These are phyloP conservation scores for Hansenula lynferdii DNA, from an alignment of 1,139 yeast genomes.

Conservation along the genomic window DNA sequence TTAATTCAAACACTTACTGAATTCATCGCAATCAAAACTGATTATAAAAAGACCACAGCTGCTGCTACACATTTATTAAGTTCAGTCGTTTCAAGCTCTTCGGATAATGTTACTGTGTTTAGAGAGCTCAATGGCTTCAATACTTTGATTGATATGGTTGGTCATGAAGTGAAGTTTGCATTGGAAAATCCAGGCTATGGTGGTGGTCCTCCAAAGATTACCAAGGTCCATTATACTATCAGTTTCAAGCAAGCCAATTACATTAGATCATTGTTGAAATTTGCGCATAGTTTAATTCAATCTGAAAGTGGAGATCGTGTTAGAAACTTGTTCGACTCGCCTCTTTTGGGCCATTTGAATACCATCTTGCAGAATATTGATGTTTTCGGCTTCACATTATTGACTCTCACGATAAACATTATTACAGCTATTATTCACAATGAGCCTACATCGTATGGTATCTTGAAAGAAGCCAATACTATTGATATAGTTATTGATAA, in stretches of 20 bases:
- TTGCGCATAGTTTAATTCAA: conserved; percentile 60
- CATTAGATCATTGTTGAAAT: conserved; percentile 49
- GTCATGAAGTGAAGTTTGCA: conserved; percentile 66
- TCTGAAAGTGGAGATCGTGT: conserved; percentile 80
- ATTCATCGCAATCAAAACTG: conserved; percentile 46
- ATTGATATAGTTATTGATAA: conserved; percentile 60
- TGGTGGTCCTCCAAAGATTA: conserved; percentile 48
- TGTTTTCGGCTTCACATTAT: conserved; percentile 66
- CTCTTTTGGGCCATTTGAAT: conserved; percentile 59
- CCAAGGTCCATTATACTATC: conserved; percentile 53
- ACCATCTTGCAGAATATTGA: conserved; percentile 52
- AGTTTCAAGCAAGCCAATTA: conserved; percentile 63
- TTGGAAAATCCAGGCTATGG: conserved; percentile 49
- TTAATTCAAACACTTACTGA: conserved; percentile 61
- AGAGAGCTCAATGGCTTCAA: conserved; percentile 64
- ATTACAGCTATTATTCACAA: conserved; percentile 75
- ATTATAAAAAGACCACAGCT: conserved; percentile 53
- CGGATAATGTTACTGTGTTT: conserved; percentile 50
- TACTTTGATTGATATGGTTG: conserved; percentile 53
- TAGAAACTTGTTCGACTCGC: conserved; percentile 82
- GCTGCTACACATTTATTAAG: conserved; percentile 61
- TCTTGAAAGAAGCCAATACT: conserved; percentile 74
- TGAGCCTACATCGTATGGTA: conserved; percentile 86
- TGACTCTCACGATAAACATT: conserved; percentile 61
- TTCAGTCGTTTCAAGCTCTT: conserved; percentile 38